Base-by-base conservation (phyloP, 371 early-diverging fungal genomes). In the Mortierella sp. region DNA sequence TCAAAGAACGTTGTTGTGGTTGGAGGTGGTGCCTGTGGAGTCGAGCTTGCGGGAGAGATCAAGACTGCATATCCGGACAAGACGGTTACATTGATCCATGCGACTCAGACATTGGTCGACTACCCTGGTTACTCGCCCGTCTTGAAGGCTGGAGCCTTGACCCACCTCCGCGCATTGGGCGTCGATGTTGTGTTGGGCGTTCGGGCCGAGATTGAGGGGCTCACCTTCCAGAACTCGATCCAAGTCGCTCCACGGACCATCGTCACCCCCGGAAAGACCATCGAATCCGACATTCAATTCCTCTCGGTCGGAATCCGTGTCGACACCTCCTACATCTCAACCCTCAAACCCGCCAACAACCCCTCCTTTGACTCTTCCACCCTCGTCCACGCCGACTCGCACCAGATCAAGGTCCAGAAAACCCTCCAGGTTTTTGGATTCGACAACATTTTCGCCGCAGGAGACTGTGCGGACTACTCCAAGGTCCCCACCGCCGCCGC, bases 11-110 rank as follows among this genome's bases (percentile, higher is more conserved):
- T 93, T 31, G 82, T 94, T 0, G 88, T 94, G 46, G 89, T 94
- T 34, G 94, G 94, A 28, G 93, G 93, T 26, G 94, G 94, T 13
- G 89, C 94, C 1, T 92, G 92, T 24, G 95, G 94, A 8, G 91
- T 92, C 43, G 95, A 94, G 72, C 88, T 93, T 64, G 93, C 93
- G 0, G 90, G 90, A 16, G 93, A 92, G 64, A 93, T 94, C 71
- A 88, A 88, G 26, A 86, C 77, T 50, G 82, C 78, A 1, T 90
- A 87, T 54, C 90, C 91, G 0, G 82, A 90, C 24, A 93, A 93
- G 75, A 80, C 88, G 2, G 84, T 95, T 0, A 89, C 91, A 0
- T 54, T 95, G 9, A 89, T 93, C 28, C 93, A 81, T 86, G 82
- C 77, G 3, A 72, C 34, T 75, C 75, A 50, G 69, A 89, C 26